These are phyloP conservation scores for Lodderomyces pseudojiufengensis DNA, from an alignment of 1,139 yeast species.

Conservation along the genomic window DNA sequence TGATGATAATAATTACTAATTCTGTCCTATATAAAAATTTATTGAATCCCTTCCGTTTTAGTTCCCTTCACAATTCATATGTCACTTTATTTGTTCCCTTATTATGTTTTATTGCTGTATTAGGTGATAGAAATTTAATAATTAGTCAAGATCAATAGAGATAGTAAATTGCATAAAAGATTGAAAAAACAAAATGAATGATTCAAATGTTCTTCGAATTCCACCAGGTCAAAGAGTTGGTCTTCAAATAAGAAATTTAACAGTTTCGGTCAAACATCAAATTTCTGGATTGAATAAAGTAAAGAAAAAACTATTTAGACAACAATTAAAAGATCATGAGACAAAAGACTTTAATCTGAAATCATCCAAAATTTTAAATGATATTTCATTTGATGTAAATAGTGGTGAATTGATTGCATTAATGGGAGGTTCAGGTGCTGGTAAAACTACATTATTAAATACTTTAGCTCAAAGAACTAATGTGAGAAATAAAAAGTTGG, in stretches of 20 bases:
- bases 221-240: constrained; percentile 25
- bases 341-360: constrained; percentile 3
- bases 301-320: constrained; percentile 3
- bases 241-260: constrained; percentile 26
- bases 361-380: constrained; percentile 26
- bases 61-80: no score
- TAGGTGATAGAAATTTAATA: no score
- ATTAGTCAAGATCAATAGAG: not conserved
- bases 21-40: no score
- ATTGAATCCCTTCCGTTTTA: no score
- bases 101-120: no score
- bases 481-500: constrained; percentile 26
- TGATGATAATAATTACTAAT: no score
- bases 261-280: constrained; percentile 23
- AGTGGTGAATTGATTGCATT: constrained; percentile 60
- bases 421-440: constrained; percentile 84
- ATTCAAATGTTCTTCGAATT: constrained; percentile 17
- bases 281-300: not conserved
- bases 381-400: constrained; percentile 54
- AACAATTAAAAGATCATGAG: not conserved
- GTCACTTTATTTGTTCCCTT: no score
- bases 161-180: no score
- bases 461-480: constrained; percentile 62
- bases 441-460: constrained; percentile 78
- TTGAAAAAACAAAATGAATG: no score